A percentile compares a stretch with the other conserved stretches of the same genome.
phyloP scores from a whole-genome alignment of 2,329 filamentous ascomycete genomes.

The Ophiostoma sp. region DNA sequence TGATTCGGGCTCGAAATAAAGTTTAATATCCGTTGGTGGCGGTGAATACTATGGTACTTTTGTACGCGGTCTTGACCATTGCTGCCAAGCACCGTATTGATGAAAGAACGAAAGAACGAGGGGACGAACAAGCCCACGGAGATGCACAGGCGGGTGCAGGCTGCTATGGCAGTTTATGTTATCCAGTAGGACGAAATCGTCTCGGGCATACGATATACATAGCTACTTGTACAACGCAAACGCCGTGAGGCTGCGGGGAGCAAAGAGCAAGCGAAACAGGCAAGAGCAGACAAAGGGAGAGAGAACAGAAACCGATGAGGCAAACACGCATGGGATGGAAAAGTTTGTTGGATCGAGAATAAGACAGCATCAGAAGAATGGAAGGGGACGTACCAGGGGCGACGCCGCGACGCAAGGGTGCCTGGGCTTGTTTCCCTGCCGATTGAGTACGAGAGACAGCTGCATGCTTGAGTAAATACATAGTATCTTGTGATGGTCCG shows the following conservation, averaged over 20 bases:
- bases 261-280: not conserved
- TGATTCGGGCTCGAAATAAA: not conserved
- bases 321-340: not conserved
- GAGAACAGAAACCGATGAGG: not conserved
- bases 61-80: not conserved
- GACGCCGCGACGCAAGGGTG: not conserved
- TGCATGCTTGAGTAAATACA: not conserved
- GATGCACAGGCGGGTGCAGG: not conserved
- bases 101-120: not conserved
- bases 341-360: not conserved
- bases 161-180: not conserved
- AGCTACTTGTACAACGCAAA: too few species aligned
- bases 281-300: not conserved
- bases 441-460: not conserved
- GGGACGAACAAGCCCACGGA: not conserved
- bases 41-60: not conserved
- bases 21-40: not conserved
- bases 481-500: not conserved
- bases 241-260: not conserved
- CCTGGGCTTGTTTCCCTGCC: not conserved
- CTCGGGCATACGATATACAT: not conserved
- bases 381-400: not conserved
- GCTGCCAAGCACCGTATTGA: not conserved
- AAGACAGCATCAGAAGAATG: not conserved
- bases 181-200: not conserved